Evolutionary conservation across 805 yeast genomes (phyloP).

Genomic region (Candida boleticola): DNA sequence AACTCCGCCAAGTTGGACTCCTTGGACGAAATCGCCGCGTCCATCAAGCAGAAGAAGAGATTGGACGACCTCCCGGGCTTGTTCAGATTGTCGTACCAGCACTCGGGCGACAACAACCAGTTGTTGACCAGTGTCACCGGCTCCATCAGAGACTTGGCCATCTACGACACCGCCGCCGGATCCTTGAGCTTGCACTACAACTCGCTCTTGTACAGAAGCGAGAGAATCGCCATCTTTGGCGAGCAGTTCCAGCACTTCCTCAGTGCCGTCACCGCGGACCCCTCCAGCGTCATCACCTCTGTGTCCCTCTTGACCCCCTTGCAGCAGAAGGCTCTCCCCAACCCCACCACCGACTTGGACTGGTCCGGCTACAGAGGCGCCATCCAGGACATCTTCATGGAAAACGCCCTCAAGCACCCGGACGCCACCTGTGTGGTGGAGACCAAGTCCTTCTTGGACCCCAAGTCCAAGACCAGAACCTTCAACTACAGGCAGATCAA

Average conservation of each 20-base stretch:
- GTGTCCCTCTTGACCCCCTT: slow-evolving; percentile 67
- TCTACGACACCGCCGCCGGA: slow-evolving; percentile 32
- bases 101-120: slow-evolving; percentile 37
- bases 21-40: slow-evolving; percentile 55
- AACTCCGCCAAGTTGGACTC: slow-evolving; percentile 40
- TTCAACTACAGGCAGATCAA: slow-evolving; percentile 87
- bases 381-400: slow-evolving; percentile 91
- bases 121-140: slow-evolving; percentile 50
- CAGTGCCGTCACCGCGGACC: slow-evolving; percentile 23
- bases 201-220: slow-evolving; percentile 66
- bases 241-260: slow-evolving; percentile 69
- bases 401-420: slow-evolving; percentile 81
- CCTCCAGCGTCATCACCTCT: slow-evolving; percentile 51
- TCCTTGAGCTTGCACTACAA: slow-evolving; percentile 61
- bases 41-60: slow-evolving; percentile 47
- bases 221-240: slow-evolving; percentile 64
- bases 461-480: slow-evolving; percentile 55
- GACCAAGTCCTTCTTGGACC: slow-evolving; percentile 68
- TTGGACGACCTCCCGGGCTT: slow-evolving; percentile 60
- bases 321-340: slow-evolving; percentile 67
- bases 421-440: slow-evolving; percentile 90
- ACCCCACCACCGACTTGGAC: slow-evolving; percentile 82
- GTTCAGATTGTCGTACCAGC: slow-evolving; percentile 60
- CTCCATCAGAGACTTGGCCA: slow-evolving; percentile 62
- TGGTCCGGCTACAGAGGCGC: slow-evolving; percentile 94